phyloP scores from a whole-genome alignment of 2,329 filamentous ascomycete species.

The Aspergillus eucalypticola region DNA sequence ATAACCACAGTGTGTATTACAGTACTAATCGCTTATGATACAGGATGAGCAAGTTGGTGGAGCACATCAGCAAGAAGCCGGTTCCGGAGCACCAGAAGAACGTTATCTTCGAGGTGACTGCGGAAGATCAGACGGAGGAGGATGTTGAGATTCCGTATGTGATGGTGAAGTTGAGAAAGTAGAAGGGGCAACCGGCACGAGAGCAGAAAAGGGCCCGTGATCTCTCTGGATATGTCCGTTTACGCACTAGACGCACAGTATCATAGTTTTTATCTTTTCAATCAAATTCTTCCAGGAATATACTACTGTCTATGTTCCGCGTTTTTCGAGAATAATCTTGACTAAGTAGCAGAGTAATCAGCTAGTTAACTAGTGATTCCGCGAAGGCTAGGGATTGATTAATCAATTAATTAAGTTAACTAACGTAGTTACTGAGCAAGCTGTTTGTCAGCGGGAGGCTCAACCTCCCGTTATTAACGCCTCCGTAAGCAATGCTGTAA shows the following conservation, averaged over 20 bases:
- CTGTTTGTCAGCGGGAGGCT: conserved; percentile 12
- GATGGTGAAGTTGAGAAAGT: conserved; percentile 71
- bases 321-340: not conserved
- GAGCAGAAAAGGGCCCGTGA: not conserved
- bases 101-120: conserved; percentile 93
- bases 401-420: too few relatives aligned
- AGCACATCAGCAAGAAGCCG: conserved; percentile 86
- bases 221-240: not conserved
- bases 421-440: conserved; percentile 11
- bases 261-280: not conserved
- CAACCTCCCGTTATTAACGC: conserved; percentile 14
- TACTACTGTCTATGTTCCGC: too few relatives aligned
- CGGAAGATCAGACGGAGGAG: conserved; percentile 82
- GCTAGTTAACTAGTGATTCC: too few relatives aligned
- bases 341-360: not conserved
- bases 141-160: conserved; percentile 98
- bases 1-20: not conserved
- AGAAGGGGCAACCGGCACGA: not conserved
- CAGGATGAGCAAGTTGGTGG: conserved; percentile 85
- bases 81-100: conserved; percentile 91
- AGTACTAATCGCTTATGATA: conserved; percentile 29
- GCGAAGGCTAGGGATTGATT: too few relatives aligned
- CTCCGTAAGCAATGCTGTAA: conserved; percentile 30
- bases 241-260: conserved; percentile 1
- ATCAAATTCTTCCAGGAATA: too few relatives aligned